Evolutionary conservation across 2,329 filamentous ascomycete genomes (phyloP).

Genomic region (Exophiala lecanii-corni): DNA sequence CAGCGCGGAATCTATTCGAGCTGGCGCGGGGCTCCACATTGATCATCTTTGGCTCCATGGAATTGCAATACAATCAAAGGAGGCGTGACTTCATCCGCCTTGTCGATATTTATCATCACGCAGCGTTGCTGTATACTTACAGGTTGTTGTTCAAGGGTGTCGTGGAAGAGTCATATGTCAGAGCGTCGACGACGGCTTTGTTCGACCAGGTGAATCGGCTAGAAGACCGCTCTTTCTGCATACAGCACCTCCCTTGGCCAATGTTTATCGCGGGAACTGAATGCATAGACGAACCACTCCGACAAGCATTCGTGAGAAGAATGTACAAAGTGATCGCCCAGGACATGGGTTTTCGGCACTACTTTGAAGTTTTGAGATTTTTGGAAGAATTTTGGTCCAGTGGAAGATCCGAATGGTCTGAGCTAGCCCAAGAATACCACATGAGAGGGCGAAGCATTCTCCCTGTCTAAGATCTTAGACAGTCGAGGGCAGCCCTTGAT

Average conservation of each 20-base stretch:
- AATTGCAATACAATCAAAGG: slow-evolving; percentile 12
- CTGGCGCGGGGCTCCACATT: slow-evolving; percentile 20
- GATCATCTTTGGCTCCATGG: slow-evolving; percentile 18
- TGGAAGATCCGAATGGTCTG: slow-evolving; percentile 9
- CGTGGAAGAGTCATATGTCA: slow-evolving; percentile 8
- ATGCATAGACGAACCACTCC: slow-evolving; percentile 15
- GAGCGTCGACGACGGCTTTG: slow-evolving; percentile 11
- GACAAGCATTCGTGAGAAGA: slow-evolving; percentile 13
- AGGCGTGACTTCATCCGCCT: slow-evolving; percentile 27
- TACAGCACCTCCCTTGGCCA: slow-evolving; percentile 30
- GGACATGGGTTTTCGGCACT: slow-evolving; percentile 22
- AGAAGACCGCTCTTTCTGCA: slow-evolving; percentile 21
- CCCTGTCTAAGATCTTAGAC: slow-evolving; percentile 15
- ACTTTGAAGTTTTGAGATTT: slow-evolving; percentile 17
- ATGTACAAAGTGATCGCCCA: slow-evolving; percentile 16
- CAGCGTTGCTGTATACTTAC: slow-evolving; percentile 28
- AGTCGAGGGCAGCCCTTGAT: too few relatives aligned
- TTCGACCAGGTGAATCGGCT: slow-evolving; percentile 20
- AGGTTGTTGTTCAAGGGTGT: slow-evolving; percentile 19
- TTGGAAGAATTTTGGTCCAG: slow-evolving; percentile 19
- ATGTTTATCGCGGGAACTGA: slow-evolving; percentile 29
- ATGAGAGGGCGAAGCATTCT: slow-evolving; percentile 16
- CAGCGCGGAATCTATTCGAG: slow-evolving; percentile 13
- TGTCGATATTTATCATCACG: slow-evolving; percentile 29
- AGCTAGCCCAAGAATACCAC: slow-evolving; percentile 15